Base-by-base conservation (phyloP, 2,329 filamentous ascomycete species). In the Ophiocordyceps robertsii region DNA sequence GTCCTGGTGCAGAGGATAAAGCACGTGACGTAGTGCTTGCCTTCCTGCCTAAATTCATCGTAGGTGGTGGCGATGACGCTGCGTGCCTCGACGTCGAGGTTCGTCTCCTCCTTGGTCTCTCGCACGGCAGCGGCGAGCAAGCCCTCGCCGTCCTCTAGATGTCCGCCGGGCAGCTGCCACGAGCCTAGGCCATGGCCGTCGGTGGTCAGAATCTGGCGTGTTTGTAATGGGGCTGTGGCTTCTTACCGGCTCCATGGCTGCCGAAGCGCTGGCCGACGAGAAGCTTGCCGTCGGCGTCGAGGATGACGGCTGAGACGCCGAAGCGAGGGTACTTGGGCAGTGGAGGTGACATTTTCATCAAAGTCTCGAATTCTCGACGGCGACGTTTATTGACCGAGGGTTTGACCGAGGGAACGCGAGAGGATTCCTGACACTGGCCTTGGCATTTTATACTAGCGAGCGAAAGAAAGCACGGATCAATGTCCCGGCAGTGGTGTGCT, bases 1-100 rank as follows among this genome's bases (percentile, higher is more conserved):
- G 61, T 53, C 49, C 75, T 62, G 37, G 59, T 60, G 36, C 73
- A 77, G 0, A 65, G 62, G 47, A 86, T 73, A 49, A 84, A 88
- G 3, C 87, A 57, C 0, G 84, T 89, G 40, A 87, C 68, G 53
- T 89, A 90, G 55, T 90, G 84, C 58, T 80, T 84, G 0, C 60
- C 60, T n/a, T 72, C 68, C 0, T 55, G 53, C 1, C 59, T 53
- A 55, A 87, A 84, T 1, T 83, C 55, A 51, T 80, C 77, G 53
- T 88, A 86, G 6, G 80, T 86, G 0, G 76, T 70, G 0, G 71
- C 74, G 1, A 80, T 49, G 33, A 82, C 69, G 38, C 64, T 66
- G 31, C 73, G 39, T 7, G 70, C 66, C 2, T 57, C 63, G 1
- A 87, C 65, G 0, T 59, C 51, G 0, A 87, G 65, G 0, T 73